phyloP scores from a whole-genome alignment of 2,329 filamentous ascomycete species.

The Ophiognomonia clavigignenti-juglandacearum region DNA sequence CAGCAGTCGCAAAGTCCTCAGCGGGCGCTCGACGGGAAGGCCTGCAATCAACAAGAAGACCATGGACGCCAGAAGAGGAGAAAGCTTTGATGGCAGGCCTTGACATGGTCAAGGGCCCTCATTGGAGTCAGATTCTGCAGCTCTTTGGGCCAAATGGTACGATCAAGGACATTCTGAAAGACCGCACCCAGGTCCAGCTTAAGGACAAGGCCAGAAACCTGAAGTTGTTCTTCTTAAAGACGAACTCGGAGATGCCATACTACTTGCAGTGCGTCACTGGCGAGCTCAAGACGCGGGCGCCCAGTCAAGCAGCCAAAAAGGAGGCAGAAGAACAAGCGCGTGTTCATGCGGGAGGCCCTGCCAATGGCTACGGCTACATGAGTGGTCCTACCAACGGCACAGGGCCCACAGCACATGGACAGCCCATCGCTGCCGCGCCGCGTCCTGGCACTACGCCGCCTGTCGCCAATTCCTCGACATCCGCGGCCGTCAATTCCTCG shows the following conservation, averaged over 20 bases:
- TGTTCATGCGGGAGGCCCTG: conserved; percentile 54
- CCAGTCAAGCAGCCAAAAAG: conserved; percentile 65
- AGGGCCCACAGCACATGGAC: conserved; percentile 2
- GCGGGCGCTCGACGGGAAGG: conserved; percentile 53
- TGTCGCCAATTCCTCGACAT: conserved; percentile 1
- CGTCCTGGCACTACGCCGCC: conserved; percentile 5
- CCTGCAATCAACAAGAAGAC: conserved; percentile 61
- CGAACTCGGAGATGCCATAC: conserved; percentile 83
- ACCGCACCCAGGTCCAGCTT: conserved; percentile 84
- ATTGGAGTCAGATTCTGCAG: conserved; percentile 88
- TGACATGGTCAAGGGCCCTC: conserved; percentile 82
- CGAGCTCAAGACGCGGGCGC: conserved; percentile 80
- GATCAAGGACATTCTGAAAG: conserved; percentile 77
- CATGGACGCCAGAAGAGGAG: conserved; percentile 87
- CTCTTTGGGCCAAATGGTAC: conserved; percentile 78
- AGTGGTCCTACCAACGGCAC: conserved; percentile 8
- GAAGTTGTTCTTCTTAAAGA: conserved; percentile 89
- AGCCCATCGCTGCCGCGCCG: conserved; percentile 1
- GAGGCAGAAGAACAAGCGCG: conserved; percentile 61
- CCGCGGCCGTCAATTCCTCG: not conserved
- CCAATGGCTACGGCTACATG: conserved; percentile 33
- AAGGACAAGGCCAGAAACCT: conserved; percentile 90
- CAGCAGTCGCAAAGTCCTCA: conserved; percentile 51
- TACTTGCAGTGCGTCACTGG: conserved; percentile 85
- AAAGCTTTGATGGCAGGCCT: conserved; percentile 85